A percentile compares a stretch with the other conserved stretches of the same genome.
phyloP scores from a whole-genome alignment of 2,329 filamentous ascomycete species.

The Ceratocystis lukuohia region DNA sequence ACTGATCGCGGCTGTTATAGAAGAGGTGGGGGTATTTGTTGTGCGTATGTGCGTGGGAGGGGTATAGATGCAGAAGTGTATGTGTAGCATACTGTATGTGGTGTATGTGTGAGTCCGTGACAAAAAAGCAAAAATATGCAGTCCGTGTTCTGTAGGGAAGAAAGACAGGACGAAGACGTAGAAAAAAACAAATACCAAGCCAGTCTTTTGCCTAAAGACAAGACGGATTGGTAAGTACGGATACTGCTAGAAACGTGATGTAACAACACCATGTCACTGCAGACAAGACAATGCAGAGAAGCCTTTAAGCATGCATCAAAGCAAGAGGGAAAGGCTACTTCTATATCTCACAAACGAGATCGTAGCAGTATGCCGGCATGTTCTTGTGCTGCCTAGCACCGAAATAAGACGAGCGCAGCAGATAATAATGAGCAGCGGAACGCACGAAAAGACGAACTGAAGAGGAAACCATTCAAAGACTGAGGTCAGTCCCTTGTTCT shows the following conservation, averaged over 20 bases:
- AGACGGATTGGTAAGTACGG: conserved; percentile 11
- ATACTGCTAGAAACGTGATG: conserved; percentile 13
- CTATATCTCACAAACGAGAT: conserved; percentile 17
- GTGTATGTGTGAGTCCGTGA: background rate
- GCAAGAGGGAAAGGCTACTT: background rate
- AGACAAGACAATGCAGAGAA: background rate
- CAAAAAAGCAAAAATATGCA: background rate
- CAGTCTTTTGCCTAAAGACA: background rate
- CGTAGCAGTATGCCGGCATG: background rate
- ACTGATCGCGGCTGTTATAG: conserved; percentile 18
- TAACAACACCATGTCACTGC: conserved; percentile 18
- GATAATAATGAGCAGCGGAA: background rate
- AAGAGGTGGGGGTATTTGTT: background rate
- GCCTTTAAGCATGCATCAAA: background rate
- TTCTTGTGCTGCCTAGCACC: background rate
- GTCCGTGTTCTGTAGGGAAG: too few species aligned
- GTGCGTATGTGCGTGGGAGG: background rate
- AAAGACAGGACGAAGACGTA: conserved; percentile 1
- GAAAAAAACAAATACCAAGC: background rate
- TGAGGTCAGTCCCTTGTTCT: background rate
- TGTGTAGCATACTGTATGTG: background rate
- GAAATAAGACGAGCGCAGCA: background rate
- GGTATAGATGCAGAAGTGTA: background rate
- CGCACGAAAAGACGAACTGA: background rate
- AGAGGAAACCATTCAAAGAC: background rate